phyloP scores from a whole-genome alignment of 805 yeast species.

The Blastobotrys terrestris region DNA sequence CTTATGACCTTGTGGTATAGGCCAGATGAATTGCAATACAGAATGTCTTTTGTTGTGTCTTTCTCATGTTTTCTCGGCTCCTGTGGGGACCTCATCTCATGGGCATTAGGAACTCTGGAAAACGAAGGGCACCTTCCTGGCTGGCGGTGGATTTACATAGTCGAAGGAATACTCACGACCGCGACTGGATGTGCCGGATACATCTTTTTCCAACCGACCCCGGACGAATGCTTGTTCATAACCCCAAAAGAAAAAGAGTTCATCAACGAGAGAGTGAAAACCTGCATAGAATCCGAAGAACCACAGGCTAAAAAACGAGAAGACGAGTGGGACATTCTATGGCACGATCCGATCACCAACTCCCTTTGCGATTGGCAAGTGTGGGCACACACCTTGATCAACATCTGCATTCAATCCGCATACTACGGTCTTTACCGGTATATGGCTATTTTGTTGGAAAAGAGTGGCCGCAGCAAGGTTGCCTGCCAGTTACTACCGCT shows the following conservation, averaged over 20 bases:
- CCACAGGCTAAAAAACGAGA: neutral
- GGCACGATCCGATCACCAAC: neutral
- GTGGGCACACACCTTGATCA: neutral
- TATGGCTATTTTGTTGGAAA: neutral
- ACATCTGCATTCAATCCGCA: neutral
- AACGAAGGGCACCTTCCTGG: constrained; percentile 29
- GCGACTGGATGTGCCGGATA: constrained; percentile 21
- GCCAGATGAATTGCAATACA: constrained; percentile 33
- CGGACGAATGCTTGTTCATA: neutral
- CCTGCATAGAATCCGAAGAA: neutral
- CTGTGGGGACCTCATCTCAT: constrained; percentile 36
- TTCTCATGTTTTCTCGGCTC: constrained; percentile 36
- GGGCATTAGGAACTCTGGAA: constrained; percentile 42
- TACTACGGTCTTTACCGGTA: neutral
- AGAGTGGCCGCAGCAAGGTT: neutral
- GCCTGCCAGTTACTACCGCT: neutral
- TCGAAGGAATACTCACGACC: constrained; percentile 39
- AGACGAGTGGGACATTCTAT: constrained; percentile 1
- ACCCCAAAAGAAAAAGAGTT: neutral
- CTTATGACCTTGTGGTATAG: constrained; percentile 37
- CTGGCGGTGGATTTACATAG: constrained; percentile 39
- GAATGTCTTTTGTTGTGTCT: constrained; percentile 35
- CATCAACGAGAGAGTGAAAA: neutral
- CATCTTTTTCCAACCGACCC: neutral
- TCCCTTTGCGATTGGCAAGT: constrained; percentile 1